Evolutionary conservation across 2,329 filamentous ascomycete species (phyloP), one percentile per base, ranked within the genome.

Genomic region (Didymella pomorum): DNA sequence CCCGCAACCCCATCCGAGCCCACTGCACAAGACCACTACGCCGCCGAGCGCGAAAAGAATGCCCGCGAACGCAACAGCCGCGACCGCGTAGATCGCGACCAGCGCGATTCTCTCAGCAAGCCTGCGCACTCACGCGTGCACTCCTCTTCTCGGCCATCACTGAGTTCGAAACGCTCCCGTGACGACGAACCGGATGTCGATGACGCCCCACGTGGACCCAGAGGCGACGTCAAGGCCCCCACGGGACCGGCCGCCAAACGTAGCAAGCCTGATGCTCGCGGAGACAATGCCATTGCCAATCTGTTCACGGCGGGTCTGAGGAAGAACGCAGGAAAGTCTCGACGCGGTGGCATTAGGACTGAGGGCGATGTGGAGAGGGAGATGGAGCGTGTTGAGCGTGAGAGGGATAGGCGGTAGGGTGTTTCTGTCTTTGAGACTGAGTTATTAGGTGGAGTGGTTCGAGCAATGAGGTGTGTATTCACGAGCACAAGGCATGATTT

Each of bases 21-120:
- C 11, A 60, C 65, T 1, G 45, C 63, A 12, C 68, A 70, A 55
- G 87, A 90, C 63, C 82, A 86, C n/a, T 88, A 91, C 73, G 88
- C 89, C 1, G 79, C 88, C 0, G 89, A 92, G 74, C 86, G 89
- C 21, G 88, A 90, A 71, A 68, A 63, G 20, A 73, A 76, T n/a
- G 69, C 69, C 14, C 65, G 71, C 1, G 72, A 73, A 51, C 67
- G 73, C 18, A 69, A 72, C 16, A 66, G 66, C 26, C 61, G 68
- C 8, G 72, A 72, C 21, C 70, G 72, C 23, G 66, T 66, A 14
- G 66, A 71, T 29, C 66, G 69, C 43, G 60, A 56, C 6, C 45
- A 64, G 2, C 64, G 59, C 11, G 60, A 64, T 2, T 39, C 42
- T 5, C 11, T 54, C 0, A 45, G 41, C 31, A 66, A 69, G 28